Evolutionary conservation across 768 basidiomycete genomes (phyloP).

Genomic region (Trametes elegans): DNA sequence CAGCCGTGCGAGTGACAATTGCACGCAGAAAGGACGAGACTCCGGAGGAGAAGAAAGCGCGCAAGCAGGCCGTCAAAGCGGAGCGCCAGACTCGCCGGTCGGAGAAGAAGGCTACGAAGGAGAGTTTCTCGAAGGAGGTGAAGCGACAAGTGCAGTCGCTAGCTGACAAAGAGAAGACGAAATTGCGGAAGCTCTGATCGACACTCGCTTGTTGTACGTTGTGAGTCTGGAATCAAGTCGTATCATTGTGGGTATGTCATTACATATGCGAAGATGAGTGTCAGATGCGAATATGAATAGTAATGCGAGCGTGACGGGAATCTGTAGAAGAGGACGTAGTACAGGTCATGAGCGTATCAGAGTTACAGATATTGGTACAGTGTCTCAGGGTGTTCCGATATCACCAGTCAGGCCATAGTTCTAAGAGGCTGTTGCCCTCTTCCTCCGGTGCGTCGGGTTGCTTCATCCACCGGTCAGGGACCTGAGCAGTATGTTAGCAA

Average conservation of each 20-base stretch:
- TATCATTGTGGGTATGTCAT: conserved; percentile 2
- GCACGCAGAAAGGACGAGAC: conserved; percentile 74
- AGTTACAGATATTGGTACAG: neutral
- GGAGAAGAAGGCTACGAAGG: conserved; percentile 67
- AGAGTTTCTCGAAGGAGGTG: conserved; percentile 61
- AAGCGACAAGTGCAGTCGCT: conserved; percentile 54
- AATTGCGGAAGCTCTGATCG: conserved; percentile 31
- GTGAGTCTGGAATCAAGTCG: neutral
- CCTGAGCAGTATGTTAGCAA: conserved; percentile 41
- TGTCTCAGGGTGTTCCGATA: neutral
- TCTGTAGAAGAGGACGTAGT: neutral
- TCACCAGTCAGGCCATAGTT: conserved; percentile 43
- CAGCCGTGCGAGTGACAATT: conserved; percentile 47
- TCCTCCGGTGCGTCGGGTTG: conserved; percentile 77
- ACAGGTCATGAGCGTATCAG: neutral
- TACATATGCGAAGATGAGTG: neutral
- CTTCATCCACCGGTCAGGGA: conserved; percentile 92
- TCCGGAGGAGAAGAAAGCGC: conserved; percentile 66
- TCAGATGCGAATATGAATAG: neutral
- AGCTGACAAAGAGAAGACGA: conserved; percentile 41
- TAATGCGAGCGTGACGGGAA: neutral
- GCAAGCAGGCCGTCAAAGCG: conserved; percentile 68
- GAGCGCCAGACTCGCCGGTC: conserved; percentile 61
- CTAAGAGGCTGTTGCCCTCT: conserved; percentile 44
- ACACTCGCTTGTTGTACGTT: neutral